These are phyloP conservation scores for Epicoccum nigrum DNA, from an alignment of 2,329 filamentous ascomycete genomes.

Conservation along the genomic window DNA sequence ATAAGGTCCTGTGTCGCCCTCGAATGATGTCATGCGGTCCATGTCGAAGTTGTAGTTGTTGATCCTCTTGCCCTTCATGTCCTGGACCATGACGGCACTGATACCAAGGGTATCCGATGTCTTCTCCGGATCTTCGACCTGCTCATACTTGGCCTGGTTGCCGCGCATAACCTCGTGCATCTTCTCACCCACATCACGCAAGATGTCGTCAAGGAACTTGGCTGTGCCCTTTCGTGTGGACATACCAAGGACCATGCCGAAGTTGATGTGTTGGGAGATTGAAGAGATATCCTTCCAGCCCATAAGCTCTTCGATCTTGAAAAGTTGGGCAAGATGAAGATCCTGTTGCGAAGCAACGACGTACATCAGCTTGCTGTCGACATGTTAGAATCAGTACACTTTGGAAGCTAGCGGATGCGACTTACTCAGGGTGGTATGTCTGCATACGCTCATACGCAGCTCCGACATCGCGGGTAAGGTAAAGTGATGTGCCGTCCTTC, in stretches of 20 bases:
- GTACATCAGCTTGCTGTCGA: constrained; percentile 65
- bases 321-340: constrained; percentile 67
- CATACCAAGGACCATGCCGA: constrained; percentile 70
- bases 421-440: constrained; percentile 63
- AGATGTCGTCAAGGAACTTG: constrained; percentile 57
- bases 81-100: constrained; percentile 95
- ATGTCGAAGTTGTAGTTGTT: constrained; percentile 77
- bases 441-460: constrained; percentile 68
- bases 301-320: constrained; percentile 69
- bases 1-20: constrained; percentile 85
- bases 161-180: constrained; percentile 98
- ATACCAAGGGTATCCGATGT: constrained; percentile 91
- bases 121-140: constrained; percentile 81
- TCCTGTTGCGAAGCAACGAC: constrained; percentile 70
- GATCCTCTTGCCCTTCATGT: constrained; percentile 90
- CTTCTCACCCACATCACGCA: constrained; percentile 74
- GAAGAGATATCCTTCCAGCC: constrained; percentile 64
- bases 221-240: constrained; percentile 67
- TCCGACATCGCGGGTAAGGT: constrained; percentile 73
- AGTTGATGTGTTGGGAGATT: constrained; percentile 68
- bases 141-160: constrained; percentile 87
- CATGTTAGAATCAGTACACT: constrained; percentile 1
- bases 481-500: constrained; percentile 70
- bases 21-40: constrained; percentile 81
- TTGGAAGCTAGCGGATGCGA: background rate